A percentile compares a stretch with the other conserved stretches of the same genome.
Conservation (phyloP, 2,329 filamentous ascomycete species). For the Fusarium phyllophilum region DNA sequence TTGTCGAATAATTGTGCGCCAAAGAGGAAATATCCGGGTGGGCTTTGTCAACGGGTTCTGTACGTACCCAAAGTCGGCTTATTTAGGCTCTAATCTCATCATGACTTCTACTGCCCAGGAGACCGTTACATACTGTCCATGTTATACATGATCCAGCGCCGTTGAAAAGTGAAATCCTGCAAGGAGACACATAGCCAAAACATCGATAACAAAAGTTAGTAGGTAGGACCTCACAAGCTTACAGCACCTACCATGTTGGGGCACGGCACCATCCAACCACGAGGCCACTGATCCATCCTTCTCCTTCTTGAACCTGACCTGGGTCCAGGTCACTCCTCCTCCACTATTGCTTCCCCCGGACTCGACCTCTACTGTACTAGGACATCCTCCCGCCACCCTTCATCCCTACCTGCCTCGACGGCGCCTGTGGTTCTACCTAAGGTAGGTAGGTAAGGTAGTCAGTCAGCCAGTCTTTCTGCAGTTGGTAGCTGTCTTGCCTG, state of each 20-base stretch:
- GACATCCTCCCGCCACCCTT: constrained; percentile 37
- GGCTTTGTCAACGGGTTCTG: background rate
- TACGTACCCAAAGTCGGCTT: background rate
- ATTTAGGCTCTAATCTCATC: constrained; percentile 1
- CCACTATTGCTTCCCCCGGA: constrained; percentile 34
- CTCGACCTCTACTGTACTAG: constrained; percentile 28
- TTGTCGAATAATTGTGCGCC: background rate
- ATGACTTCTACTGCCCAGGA: constrained; percentile 19
- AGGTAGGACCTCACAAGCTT: background rate
- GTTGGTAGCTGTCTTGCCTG: constrained; percentile 2
- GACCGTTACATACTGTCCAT: background rate
- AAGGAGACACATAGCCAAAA: background rate
- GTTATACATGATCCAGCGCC: constrained; percentile 7
- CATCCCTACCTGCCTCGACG: constrained; percentile 22
- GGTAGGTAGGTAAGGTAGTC: background rate
- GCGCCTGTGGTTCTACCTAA: background rate
- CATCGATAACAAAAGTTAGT: background rate
- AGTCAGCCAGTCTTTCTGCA: background rate
- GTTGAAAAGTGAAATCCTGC: constrained; percentile 14
- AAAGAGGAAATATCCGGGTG: constrained; percentile 8
- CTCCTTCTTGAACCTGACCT: constrained; percentile 2
- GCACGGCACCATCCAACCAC: constrained; percentile 32
- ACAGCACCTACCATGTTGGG: constrained; percentile 35
- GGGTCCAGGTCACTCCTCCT: constrained; percentile 11
- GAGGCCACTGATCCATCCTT: constrained; percentile 24